Evolutionary conservation across 2,329 filamentous ascomycete genomes (phyloP), one percentile per base, ranked within the genome.

Genomic region (Colletotrichum sp.): DNA sequence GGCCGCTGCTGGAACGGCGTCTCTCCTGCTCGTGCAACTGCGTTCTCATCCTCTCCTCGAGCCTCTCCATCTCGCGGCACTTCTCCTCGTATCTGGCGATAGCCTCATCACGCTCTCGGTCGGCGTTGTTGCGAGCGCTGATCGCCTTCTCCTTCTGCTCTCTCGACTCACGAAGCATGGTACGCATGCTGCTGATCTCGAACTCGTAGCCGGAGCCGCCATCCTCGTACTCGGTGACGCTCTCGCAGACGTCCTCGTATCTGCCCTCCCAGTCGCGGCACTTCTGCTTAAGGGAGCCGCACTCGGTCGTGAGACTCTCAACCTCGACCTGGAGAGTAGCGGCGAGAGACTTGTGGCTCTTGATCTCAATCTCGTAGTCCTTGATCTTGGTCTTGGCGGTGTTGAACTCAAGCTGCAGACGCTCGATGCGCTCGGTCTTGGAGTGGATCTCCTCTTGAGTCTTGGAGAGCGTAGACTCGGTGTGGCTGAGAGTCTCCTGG

Each of bases 61-160:
- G 76, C 15, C 74, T 68, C 16, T 78, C 79, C 18, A 71, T 26
- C 24, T 72, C 64, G 62, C 55, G 71, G 7, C 75, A 75, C 21
- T 76, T 72, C 36, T 66, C 62, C 63, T 75, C 72, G 32, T 30
- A 75, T 6, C 26, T 24, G 3, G 62, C n/a, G 8, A 68, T 21
- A 4, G 68, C 68, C 55, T 75, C 68, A 24, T 75, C 72, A 18
- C 72, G 72, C 55, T 75, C 52, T 24, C 72, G 68, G 9, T 75
- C 72, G 12, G 72, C 72, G 62, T 39, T 21, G 68, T 72, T 72
- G 68, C 72, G 72, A 8, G 72, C 68, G 10, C 21, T 15, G 34
- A 75, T 75, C 15, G 68, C 72, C 49, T 39, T 34, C 72, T 75
- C 72, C 72, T 75, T 75, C 49, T 75, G 72, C 68, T 75, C 72